Base-by-base conservation (phyloP, 1,284 basidiomycete genomes). In the Tausonia pullulans region DNA sequence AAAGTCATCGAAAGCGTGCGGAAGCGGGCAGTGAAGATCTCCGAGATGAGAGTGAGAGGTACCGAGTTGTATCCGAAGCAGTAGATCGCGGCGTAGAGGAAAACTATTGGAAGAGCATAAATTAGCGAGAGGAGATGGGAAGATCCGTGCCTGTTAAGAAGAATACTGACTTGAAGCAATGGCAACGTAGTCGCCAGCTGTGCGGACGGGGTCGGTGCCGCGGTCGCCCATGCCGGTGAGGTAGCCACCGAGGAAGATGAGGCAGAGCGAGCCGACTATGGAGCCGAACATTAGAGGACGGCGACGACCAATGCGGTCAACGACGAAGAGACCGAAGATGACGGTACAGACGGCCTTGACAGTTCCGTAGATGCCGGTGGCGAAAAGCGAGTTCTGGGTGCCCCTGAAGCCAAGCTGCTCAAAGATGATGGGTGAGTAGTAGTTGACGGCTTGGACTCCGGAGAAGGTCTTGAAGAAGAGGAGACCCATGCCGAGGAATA, bases 281-380 rank as follows among this genome's bases (percentile, higher is more conserved):
- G 82, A 80, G 59, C 83, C 83, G 68, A 82, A 81, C 71, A 84
- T 74, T 8, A 84, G 78, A 3, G 82, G 82, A 69, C 80, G 81
- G 73, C 82, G 82, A 41, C 83, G 77, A 14, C 82, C 83, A 16
- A 83, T 80, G 9, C 80, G 78, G 70, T 84, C 82, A 45, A 62
- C 57, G 27, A 16, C 46, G 16, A 65, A 50, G 49, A 61, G 40
- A 9, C 58, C 59, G 50, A 65, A 58, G 55, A 65, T 43, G 43
- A 57, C 43, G 45, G 64, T 75, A 2, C 68, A 70, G 51, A 74
- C 66, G 56, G 72, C 72, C 67, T 72, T 74, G 44, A 63, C 62
- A n/a, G 55, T 51, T 0, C 61, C 55, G 63, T 74, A 72, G 58
- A 76, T 71, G 51, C 73, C 73, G 14, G 74, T 73, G 8, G 74